Base-by-base conservation (phyloP, 306 rosid genomes). In the Rubus idaeus region DNA sequence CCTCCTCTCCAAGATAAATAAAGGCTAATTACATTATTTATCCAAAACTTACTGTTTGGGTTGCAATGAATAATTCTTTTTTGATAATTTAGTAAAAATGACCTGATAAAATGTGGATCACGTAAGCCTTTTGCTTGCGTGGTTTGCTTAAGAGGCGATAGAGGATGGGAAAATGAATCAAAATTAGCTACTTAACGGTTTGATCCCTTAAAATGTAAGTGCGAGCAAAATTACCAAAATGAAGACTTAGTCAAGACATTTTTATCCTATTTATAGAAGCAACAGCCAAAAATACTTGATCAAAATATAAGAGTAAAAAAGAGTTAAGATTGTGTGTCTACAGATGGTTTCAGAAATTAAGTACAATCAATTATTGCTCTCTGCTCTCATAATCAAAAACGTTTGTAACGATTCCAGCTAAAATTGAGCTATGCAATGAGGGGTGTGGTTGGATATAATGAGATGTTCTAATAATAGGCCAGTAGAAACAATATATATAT, bases 401-500 rank as follows among this genome's bases (percentile, higher is more conserved):
- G 6, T 16, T 65, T 39, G 45, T 2, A 30, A 30, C 12, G 23
- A 18, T 58, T 42, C 20, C 4, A 45, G 69, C 57, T 14, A 45
- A 60, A 56, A 44, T 12, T 44, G 10, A 56, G 67, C 77, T 42
- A 45, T 20, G 62, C 63, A 73, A 42, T 73, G 35, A 64, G 18
- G 66, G 12, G 40, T 26, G 6, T 35, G 26, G 76, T n/a, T 56
- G 67, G 76, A 55, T 45, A 73, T 12, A 20, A 52, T 20, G 75
- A 71, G 45, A n/a, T 45, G 13, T 73, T 73, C 76, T 56, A 73
- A 73, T 51, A 1, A 55, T 39, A 55, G 66, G 45, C 45, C 68
- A 30, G 18, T 7, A 35, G 10, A 20, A 7, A 2, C 20, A 62
- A 6, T 14, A 6, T 62, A 23, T 23, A 23, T 23, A 23, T 23